Evolutionary conservation across 2,329 filamentous ascomycete species (phyloP).

Genomic region (Akanthomyces lecanii): DNA sequence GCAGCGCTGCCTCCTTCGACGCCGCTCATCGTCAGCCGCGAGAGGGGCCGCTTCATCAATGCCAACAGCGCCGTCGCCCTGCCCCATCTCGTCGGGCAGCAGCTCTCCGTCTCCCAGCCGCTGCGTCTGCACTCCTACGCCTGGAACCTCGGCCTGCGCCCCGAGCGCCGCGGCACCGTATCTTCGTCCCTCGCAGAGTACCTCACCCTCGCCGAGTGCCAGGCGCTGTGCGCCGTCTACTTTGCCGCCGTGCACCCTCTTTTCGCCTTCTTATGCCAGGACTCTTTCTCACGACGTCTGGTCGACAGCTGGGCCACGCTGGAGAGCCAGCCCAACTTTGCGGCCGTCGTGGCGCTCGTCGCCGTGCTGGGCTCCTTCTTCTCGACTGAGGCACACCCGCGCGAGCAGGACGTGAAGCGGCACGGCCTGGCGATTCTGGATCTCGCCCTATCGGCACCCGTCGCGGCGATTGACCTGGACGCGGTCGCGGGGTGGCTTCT

Average conservation of each 20-base stretch:
- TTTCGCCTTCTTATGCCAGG: conserved; percentile 13
- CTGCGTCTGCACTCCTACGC: conserved; percentile 21
- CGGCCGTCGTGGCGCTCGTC: conserved; percentile 18
- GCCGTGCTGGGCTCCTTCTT: conserved; percentile 20
- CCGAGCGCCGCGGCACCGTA: conserved; percentile 11
- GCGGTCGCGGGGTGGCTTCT: conserved; percentile 21
- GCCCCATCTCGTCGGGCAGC: conserved; percentile 18
- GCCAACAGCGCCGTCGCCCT: conserved; percentile 21
- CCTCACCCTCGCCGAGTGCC: conserved; percentile 16
- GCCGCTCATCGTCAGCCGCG: conserved; percentile 6
- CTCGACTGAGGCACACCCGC: conserved; percentile 7
- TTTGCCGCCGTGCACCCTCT: conserved; percentile 17
- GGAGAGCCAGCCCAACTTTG: conserved; percentile 13
- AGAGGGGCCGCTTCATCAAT: conserved; percentile 17
- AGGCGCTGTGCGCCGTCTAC: conserved; percentile 13
- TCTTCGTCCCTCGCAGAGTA: conserved; percentile 7
- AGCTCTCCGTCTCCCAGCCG: conserved; percentile 16
- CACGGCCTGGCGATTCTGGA: conserved; percentile 17
- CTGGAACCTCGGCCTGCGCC: conserved; percentile 21
- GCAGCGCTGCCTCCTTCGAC: background rate
- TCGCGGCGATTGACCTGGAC: conserved; percentile 17
- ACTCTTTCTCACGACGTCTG: background rate
- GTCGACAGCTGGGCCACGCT: conserved; percentile 4
- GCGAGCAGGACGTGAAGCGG: conserved; percentile 16
- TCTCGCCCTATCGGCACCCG: conserved; percentile 9